Conservation (phyloP, 345 rosid species). For the Linum tenue region DNA sequence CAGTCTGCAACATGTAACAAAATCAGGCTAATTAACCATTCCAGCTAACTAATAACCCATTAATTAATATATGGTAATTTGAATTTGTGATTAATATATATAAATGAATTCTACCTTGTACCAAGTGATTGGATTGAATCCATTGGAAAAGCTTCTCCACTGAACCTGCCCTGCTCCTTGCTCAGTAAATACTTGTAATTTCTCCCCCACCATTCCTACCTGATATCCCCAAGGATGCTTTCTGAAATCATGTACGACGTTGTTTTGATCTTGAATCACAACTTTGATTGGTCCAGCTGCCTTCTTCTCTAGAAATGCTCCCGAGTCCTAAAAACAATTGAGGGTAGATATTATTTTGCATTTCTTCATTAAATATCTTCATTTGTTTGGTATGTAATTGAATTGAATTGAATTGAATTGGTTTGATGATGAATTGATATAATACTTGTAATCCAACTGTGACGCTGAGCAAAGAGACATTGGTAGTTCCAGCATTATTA, state of each 20-base stretch:
- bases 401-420: too few relatives aligned
- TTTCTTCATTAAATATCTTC: too few relatives aligned
- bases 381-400: too few relatives aligned
- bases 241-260: constrained; percentile 22
- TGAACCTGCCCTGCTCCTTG: constrained; percentile 32
- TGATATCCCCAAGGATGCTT: constrained; percentile 59
- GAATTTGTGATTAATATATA: too few relatives aligned
- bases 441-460: constrained; percentile 77
- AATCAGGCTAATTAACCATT: too few relatives aligned
- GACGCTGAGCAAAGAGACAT: constrained; percentile 65
- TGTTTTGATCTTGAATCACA: constrained; percentile 17
- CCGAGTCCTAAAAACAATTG: constrained; percentile 43
- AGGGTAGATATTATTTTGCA: background rate
- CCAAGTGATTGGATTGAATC: constrained; percentile 50
- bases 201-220: constrained; percentile 74
- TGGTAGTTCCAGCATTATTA: constrained; percentile 35
- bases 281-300: constrained; percentile 43
- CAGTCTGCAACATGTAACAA: constrained; percentile 27
- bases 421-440: too few relatives aligned
- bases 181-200: constrained; percentile 33
- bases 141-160: constrained; percentile 42
- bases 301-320: constrained; percentile 53
- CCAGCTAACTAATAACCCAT: background rate
- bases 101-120: constrained; percentile 47
- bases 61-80: background rate